Percentiles rank a stretch among this genome's conserved stretches.
phyloP scores from a whole-genome alignment of 2,329 filamentous ascomycete genomes.

The Esteya vermicola region DNA sequence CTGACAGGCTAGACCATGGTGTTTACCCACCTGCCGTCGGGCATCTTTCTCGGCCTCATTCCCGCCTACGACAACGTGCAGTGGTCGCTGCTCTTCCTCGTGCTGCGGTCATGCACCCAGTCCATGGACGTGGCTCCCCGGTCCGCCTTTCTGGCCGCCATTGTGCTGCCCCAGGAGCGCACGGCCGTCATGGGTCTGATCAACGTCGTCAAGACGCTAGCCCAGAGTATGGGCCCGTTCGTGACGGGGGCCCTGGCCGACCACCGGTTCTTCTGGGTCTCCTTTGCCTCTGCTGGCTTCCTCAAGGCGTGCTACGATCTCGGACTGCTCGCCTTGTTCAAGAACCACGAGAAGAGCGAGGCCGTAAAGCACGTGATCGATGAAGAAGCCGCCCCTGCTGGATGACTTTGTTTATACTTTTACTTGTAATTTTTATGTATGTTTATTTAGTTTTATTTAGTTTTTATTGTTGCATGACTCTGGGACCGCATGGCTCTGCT shows the following conservation, averaged over 20 bases:
- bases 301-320: constrained; percentile 11
- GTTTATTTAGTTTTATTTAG: no score
- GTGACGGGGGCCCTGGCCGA: constrained; percentile 50
- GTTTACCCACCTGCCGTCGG: constrained; percentile 57
- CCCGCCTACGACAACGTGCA: constrained; percentile 7
- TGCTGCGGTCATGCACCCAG: constrained; percentile 46
- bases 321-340: constrained; percentile 8
- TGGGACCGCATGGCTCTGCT: no score
- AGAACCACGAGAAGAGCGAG: constrained; percentile 4
- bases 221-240: constrained; percentile 46
- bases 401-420: no score
- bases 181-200: constrained; percentile 59
- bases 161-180: constrained; percentile 48
- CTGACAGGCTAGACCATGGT: constrained; percentile 48
- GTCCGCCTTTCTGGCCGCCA: constrained; percentile 53
- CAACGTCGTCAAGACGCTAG: constrained; percentile 53
- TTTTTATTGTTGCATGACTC: no score
- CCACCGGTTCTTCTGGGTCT: constrained; percentile 7
- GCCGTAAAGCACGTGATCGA: not conserved
- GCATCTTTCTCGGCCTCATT: constrained; percentile 50
- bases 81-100: constrained; percentile 34
- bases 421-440: no score
- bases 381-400: no score
- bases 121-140: constrained; percentile 61
- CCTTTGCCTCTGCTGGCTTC: constrained; percentile 8